Percentiles rank a stretch among this genome's conserved stretches.
Evolutionary conservation across 345 rosid species (phyloP).

Genomic region (Geranium brycei): DNA sequence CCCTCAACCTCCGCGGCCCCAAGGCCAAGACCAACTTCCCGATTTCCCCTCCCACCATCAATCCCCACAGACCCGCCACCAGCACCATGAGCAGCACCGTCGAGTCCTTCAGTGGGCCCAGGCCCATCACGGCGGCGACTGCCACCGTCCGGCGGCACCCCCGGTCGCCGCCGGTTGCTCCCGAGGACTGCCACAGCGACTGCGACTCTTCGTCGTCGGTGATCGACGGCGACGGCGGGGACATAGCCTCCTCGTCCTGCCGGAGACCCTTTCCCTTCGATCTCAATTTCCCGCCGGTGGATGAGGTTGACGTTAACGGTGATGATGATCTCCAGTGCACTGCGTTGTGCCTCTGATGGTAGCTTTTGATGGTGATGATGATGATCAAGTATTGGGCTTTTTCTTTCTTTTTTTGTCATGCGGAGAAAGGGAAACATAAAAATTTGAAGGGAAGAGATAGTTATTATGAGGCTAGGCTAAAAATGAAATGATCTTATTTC

Average conservation of each 20-base stretch:
- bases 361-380: background rate
- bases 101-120: slow-evolving; percentile 79
- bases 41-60: slow-evolving; percentile 7
- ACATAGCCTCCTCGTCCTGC: slow-evolving; percentile 35
- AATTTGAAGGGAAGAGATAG: background rate
- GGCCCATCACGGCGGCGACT: slow-evolving; percentile 20
- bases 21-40: background rate
- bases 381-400: background rate
- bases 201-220: slow-evolving; percentile 95
- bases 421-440: slow-evolving; percentile 11
- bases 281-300: slow-evolving; percentile 85
- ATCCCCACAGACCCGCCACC: slow-evolving; percentile 57
- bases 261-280: slow-evolving; percentile 48
- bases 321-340: slow-evolving; percentile 79
- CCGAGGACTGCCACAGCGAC: slow-evolving; percentile 83
- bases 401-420: slow-evolving; percentile 14
- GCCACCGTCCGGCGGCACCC: slow-evolving; percentile 29
- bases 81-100: slow-evolving; percentile 96
- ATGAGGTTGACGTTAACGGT: slow-evolving; percentile 38
- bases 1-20: background rate
- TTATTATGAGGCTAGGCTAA: slow-evolving; percentile 3
- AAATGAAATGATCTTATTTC: slow-evolving; percentile 5
- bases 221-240: slow-evolving; percentile 34
- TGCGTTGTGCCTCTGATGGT: slow-evolving; percentile 63
- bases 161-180: slow-evolving; percentile 47